Evolutionary conservation across 345 rosid genomes (phyloP).

Genomic region (Dipteronia dyeriana): DNA sequence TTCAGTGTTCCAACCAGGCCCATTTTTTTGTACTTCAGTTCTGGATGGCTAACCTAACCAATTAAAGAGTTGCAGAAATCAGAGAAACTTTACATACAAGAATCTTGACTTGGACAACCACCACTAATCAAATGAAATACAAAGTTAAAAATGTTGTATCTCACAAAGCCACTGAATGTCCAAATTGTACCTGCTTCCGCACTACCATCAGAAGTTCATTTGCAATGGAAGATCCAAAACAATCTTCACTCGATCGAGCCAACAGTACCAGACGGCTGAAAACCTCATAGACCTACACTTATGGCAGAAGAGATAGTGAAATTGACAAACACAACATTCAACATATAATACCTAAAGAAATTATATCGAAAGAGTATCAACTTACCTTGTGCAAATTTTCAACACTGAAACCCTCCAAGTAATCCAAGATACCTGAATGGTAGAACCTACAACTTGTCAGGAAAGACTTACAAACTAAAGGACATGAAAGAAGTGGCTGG

Average conservation of each 20-base stretch:
- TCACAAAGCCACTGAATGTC: not conserved
- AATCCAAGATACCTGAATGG: slow-evolving; percentile 74
- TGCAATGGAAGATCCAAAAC: slow-evolving; percentile 58
- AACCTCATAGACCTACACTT: slow-evolving; percentile 73
- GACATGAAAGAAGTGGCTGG: not conserved
- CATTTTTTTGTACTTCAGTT: slow-evolving; percentile 81
- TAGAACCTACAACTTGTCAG: slow-evolving; percentile 20
- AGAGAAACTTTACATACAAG: not conserved
- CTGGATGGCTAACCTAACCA: slow-evolving; percentile 70
- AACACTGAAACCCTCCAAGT: slow-evolving; percentile 74
- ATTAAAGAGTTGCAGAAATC: slow-evolving; percentile 1
- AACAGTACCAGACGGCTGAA: slow-evolving; percentile 63
- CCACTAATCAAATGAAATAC: not conserved
- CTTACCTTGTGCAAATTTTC: slow-evolving; percentile 75
- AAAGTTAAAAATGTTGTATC: not conserved
- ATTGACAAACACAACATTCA: slow-evolving; percentile 12
- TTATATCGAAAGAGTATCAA: slow-evolving; percentile 8
- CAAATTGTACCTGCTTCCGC: slow-evolving; percentile 67
- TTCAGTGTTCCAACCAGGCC: slow-evolving; percentile 76
- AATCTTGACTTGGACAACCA: slow-evolving; percentile 6
- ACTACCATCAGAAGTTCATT: slow-evolving; percentile 82
- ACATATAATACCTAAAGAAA: slow-evolving; percentile 17
- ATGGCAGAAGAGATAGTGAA: slow-evolving; percentile 17
- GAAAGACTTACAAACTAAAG: not conserved
- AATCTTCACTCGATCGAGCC: slow-evolving; percentile 41